These are phyloP conservation scores for Oidium heveae DNA, from an alignment of 2,329 filamentous ascomycete genomes.

Conservation along the genomic window DNA sequence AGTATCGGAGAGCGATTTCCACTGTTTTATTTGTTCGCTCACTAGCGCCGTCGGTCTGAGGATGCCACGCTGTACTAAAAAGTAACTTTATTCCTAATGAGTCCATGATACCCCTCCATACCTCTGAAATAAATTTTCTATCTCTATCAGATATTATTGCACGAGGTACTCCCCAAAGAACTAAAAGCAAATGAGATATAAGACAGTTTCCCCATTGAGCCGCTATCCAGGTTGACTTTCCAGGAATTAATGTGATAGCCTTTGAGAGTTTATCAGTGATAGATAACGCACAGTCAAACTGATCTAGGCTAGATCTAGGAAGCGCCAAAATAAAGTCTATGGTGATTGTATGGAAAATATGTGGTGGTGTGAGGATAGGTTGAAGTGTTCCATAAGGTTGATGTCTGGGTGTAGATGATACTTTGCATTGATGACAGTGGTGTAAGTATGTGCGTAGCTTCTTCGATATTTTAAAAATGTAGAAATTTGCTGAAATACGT, in stretches of 20 bases:
- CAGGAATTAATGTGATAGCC: not conserved
- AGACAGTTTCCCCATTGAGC: not conserved
- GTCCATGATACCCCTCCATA: not conserved
- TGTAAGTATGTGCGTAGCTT: not conserved
- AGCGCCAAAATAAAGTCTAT: not conserved
- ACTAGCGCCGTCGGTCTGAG: no score
- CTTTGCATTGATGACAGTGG: not conserved
- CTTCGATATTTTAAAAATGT: not conserved
- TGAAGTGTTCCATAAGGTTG: not conserved
- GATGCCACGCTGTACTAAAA: no score
- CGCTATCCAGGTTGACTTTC: not conserved
- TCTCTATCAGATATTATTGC: not conserved
- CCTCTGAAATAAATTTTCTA: not conserved
- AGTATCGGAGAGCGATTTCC: not conserved
- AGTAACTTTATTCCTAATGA: no score
- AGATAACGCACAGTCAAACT: not conserved
- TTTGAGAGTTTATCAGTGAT: not conserved
- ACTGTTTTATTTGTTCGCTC: not conserved
- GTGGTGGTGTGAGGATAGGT: not conserved
- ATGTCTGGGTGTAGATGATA: not conserved
- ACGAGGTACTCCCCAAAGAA: not conserved
- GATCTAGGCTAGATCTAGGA: not conserved
- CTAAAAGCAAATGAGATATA: not conserved
- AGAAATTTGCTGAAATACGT: not conserved
- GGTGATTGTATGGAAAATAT: not conserved